These are phyloP conservation scores for Hippophae rhamnoides DNA, from an alignment of 306 rosid genomes.

Conservation along the genomic window DNA sequence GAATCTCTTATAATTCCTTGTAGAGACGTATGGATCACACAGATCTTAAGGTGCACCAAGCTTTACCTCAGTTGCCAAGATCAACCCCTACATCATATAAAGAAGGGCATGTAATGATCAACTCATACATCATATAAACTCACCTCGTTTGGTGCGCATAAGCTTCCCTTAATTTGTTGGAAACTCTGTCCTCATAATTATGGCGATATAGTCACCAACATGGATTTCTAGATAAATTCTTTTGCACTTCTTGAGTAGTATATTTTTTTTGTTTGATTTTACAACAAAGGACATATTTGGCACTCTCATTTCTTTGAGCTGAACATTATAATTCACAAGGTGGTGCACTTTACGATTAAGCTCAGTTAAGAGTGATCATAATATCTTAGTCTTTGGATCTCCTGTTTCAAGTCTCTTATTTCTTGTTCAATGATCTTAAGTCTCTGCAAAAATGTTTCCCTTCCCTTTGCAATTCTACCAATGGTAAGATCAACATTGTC, in stretches of 20 bases:
- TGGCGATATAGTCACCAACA: no score
- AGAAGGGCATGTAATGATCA: no score
- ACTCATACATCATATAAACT: no score
- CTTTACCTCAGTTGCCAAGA: no score
- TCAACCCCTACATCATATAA: no score
- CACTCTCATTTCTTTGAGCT: constrained; percentile 84
- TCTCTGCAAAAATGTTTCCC: constrained; percentile 73
- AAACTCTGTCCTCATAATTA: no score
- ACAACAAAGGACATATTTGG: constrained; percentile 87
- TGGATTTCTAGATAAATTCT: no score
- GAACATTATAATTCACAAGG: constrained; percentile 71
- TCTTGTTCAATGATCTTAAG: constrained; percentile 93
- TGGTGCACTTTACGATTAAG: constrained; percentile 76
- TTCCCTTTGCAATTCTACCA: constrained; percentile 95
- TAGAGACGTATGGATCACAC: no score
- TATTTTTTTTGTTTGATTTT: constrained; percentile 43
- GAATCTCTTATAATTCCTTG: no score
- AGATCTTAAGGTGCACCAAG: no score
- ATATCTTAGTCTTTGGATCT: constrained; percentile 84
- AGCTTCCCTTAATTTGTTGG: no score
- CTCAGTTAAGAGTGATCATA: constrained; percentile 83
- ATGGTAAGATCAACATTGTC: constrained; percentile 58
- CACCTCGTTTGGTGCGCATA: no score
- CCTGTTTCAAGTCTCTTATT: constrained; percentile 88
- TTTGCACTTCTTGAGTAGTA: constrained; percentile 50